phyloP scores from a whole-genome alignment of 2,329 filamentous ascomycete species.

The Aaosphaeria pasadenensis region DNA sequence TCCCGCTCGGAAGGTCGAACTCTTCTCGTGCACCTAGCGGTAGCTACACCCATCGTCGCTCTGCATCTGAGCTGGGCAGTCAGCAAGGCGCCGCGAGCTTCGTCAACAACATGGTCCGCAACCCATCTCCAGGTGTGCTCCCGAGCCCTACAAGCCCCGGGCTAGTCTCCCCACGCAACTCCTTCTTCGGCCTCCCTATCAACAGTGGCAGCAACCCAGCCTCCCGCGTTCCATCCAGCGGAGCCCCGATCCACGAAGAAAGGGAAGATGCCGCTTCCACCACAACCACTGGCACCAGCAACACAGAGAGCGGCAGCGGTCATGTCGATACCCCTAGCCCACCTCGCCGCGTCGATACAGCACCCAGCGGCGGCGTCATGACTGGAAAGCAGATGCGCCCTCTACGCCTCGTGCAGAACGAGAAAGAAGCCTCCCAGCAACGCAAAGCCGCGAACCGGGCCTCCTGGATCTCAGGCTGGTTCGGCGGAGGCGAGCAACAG shows the following conservation, averaged over 20 bases:
- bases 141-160: constrained; percentile 49
- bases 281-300: constrained; percentile 4
- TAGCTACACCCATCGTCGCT: constrained; percentile 40
- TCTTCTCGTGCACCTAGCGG: constrained; percentile 44
- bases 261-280: constrained; percentile 15
- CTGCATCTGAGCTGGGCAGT: constrained; percentile 49
- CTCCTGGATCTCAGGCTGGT: constrained; percentile 48
- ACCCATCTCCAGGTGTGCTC: constrained; percentile 44
- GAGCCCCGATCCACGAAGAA: constrained; percentile 29
- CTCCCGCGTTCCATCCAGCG: constrained; percentile 35
- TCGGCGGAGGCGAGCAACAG: constrained; percentile 35
- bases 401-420: constrained; percentile 79
- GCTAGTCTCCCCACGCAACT: constrained; percentile 34
- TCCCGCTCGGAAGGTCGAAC: constrained; percentile 63
- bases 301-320: constrained; percentile 14
- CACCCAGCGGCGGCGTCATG: constrained; percentile 36
- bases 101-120: constrained; percentile 87
- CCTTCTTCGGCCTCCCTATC: constrained; percentile 41
- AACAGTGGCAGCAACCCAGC: constrained; percentile 43
- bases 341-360: constrained; percentile 57
- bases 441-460: constrained; percentile 44
- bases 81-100: constrained; percentile 63
- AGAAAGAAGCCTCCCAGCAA: constrained; percentile 36
- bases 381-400: constrained; percentile 72
- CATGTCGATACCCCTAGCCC: constrained; percentile 41